These are phyloP conservation scores for Aurantiochytrium sp. DNA, from an alignment of 108 stramenopile species.

Conservation along the genomic window DNA sequence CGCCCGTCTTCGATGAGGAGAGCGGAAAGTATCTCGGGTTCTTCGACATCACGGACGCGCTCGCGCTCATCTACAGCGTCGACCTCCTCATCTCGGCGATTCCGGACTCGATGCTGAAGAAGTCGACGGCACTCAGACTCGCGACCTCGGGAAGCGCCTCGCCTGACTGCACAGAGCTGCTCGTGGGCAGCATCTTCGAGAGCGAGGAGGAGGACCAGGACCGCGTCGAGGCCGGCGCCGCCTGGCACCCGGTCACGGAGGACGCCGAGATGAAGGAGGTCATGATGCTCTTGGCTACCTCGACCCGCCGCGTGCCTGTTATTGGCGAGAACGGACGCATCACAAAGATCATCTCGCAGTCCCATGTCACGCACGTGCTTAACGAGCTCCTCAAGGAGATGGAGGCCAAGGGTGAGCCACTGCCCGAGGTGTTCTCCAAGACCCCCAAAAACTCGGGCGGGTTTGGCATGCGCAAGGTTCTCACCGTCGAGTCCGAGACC, in stretches of 20 bases:
- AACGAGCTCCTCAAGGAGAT: constrained; percentile 23
- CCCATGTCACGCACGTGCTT: background rate
- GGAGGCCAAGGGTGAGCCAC: background rate
- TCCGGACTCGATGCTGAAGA: constrained; percentile 29
- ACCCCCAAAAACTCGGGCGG: constrained; percentile 4
- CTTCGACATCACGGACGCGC: constrained; percentile 22
- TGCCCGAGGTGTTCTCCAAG: constrained; percentile 1
- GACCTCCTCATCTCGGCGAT: constrained; percentile 7
- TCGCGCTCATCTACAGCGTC: constrained; percentile 30
- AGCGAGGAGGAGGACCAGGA: constrained; percentile 1
- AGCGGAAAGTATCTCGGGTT: background rate
- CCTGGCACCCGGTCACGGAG: constrained; percentile 6
- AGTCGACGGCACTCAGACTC: background rate
- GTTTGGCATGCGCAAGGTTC: background rate
- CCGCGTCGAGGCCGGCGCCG: background rate
- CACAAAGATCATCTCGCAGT: constrained; percentile 21
- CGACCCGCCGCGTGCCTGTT: background rate
- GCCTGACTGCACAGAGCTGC: constrained; percentile 15
- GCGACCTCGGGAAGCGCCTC: background rate
- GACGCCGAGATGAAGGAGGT: background rate
- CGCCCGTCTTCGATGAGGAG: background rate
- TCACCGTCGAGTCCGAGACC: background rate
- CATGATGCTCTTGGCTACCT: background rate
- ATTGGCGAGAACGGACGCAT: background rate
- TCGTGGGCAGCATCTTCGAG: constrained; percentile 21